Evolutionary conservation across 2,329 filamentous ascomycete species (phyloP), one percentile per base, ranked within the genome.

Genomic region (Xylariomycetidae sp.): DNA sequence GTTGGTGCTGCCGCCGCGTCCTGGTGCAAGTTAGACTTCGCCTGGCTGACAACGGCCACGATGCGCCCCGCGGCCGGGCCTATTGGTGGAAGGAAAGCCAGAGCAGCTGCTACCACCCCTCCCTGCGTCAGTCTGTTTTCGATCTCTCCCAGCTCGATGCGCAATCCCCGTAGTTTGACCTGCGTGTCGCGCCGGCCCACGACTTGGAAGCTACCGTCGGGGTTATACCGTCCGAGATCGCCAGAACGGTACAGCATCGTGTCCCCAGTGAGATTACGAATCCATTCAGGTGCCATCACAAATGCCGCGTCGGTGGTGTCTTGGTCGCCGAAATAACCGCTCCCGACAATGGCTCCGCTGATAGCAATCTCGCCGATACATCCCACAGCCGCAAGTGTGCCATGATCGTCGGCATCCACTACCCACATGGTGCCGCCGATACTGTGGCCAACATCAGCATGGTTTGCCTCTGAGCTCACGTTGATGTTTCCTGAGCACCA

Each of bases 141-240:
- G 25, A 63, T 63, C 46, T 63, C 66, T 14, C 56, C 63, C 33
- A 65, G 50, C 52, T 63, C 72, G 41, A 67, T 53, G 39, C 67
- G 42, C 34, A 59, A 70, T 27, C 73, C 74, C 20, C 62, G 59
- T 14, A 73, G 48, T 45, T 73, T 73, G 29, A 69, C 57, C 43
- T 72, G 67, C 2, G 58, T 58, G 45, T 72, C 69, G 36, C 64
- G 66, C 25, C 69, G 58, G 27, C 68, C 68, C 31, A 65, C 34
- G 31, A 53, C 61, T 6, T 49, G 31, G 15, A 64, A 39, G 16
- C 30, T 36, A n/a, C 56, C 50, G 49, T 82, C 72, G 2, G 42
- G 38, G 22, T 51, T 35, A 17, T 56, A 56, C 9, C 25, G 6
- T 5, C 33, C 35, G 9, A 42, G 27, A 31, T 48, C 45, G 11